Conservation (phyloP, 2,329 filamentous ascomycete species). For the Colletotrichum caudatum region DNA sequence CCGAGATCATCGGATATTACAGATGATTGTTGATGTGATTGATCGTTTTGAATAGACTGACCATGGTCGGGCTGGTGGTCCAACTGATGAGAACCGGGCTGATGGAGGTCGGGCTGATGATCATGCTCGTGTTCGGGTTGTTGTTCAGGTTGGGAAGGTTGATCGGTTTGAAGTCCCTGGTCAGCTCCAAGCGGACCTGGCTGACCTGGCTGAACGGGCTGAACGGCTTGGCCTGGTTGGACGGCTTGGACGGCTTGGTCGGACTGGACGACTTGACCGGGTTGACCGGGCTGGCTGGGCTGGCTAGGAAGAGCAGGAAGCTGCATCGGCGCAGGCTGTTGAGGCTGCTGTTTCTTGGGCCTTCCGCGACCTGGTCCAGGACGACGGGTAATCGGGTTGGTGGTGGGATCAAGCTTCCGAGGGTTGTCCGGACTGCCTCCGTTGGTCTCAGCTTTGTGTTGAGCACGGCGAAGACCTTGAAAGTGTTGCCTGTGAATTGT, state of each 20-base stretch:
- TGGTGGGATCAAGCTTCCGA: constrained; percentile 61
- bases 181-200: constrained; percentile 14
- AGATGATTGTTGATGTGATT: constrained; percentile 1
- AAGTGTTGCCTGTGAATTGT: constrained; percentile 68
- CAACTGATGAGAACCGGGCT: constrained; percentile 1
- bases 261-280: constrained; percentile 12
- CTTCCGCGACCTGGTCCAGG: constrained; percentile 69
- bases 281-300: constrained; percentile 12
- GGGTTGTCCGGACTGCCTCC: constrained; percentile 51
- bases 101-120: neutral
- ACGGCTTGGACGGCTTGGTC: constrained; percentile 17
- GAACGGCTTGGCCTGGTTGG: constrained; percentile 17
- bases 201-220: neutral
- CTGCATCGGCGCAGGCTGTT: constrained; percentile 39
- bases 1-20: constrained; percentile 21
- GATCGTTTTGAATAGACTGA: constrained; percentile 15
- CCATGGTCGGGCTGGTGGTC: constrained; percentile 9
- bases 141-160: constrained; percentile 31
- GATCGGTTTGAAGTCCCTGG: constrained; percentile 27
- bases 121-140: constrained; percentile 3
- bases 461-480: constrained; percentile 67
- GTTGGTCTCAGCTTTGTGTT: constrained; percentile 63
- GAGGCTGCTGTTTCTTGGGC: constrained; percentile 60
- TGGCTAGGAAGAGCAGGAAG: constrained; percentile 32
- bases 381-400: constrained; percentile 70